phyloP scores from a whole-genome alignment of 208 protist genomes.

The Acanthamoeba rhysodes region DNA sequence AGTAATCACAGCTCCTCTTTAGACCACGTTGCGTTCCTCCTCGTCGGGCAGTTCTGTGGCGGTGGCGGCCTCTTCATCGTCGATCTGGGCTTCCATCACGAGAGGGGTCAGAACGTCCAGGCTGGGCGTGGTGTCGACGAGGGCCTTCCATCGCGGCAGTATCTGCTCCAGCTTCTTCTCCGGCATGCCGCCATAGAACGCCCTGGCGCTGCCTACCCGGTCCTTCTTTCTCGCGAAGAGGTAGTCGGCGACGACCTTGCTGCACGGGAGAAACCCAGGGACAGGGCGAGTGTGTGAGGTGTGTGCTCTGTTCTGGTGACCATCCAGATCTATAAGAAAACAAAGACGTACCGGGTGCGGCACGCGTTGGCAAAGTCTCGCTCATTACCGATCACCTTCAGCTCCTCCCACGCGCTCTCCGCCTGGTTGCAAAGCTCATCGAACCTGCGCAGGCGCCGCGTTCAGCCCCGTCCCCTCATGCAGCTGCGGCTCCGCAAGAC shows the following conservation, averaged over 20 bases:
- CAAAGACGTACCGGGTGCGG: background rate
- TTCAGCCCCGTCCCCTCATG: too few relatives aligned
- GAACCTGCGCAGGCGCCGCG: background rate
- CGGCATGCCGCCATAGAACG: background rate
- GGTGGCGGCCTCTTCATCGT: too few relatives aligned
- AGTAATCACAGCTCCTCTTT: too few relatives aligned
- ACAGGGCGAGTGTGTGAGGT: too few relatives aligned
- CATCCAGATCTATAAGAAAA: too few relatives aligned
- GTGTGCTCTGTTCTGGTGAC: too few relatives aligned
- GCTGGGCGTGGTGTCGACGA: conserved; percentile 10
- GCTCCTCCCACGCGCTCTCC: background rate
- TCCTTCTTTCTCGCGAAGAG: conserved; percentile 13
- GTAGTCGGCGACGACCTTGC: background rate
- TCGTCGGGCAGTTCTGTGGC: too few relatives aligned
- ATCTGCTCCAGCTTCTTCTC: conserved; percentile 41
- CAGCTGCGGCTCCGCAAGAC: too few relatives aligned
- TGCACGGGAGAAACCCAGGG: background rate
- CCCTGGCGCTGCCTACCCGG: background rate
- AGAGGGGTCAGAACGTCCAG: too few relatives aligned
- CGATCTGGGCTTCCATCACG: too few relatives aligned
- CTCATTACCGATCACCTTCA: background rate
- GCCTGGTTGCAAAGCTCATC: background rate
- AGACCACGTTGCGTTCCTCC: too few relatives aligned
- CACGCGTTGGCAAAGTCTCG: conserved; percentile 19
- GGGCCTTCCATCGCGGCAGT: background rate